Evolutionary conservation across 2,329 filamentous ascomycete species (phyloP).

Genomic region (Didymella segeticola): DNA sequence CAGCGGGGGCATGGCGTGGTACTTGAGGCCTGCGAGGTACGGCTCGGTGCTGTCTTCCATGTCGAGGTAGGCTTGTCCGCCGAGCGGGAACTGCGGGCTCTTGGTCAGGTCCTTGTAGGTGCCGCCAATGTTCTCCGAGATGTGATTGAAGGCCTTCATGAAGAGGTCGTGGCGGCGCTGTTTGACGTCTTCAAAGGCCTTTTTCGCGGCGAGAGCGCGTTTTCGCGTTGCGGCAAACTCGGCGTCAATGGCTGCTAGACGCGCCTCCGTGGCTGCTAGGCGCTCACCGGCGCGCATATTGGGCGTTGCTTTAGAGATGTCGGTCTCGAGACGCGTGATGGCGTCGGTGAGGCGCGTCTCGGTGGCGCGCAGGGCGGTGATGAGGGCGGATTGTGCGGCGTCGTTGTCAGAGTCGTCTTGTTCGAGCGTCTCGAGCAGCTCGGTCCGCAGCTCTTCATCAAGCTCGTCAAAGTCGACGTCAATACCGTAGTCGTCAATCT

Average conservation of each 20-base stretch:
- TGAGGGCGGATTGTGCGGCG: constrained; percentile 25
- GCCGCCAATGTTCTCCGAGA: constrained; percentile 89
- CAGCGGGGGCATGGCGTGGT: constrained; percentile 97
- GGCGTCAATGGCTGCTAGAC: constrained; percentile 82
- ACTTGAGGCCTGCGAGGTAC: constrained; percentile 94
- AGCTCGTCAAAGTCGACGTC: constrained; percentile 83
- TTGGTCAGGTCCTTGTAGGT: constrained; percentile 97
- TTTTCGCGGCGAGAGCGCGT: constrained; percentile 74
- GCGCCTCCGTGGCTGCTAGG: constrained; percentile 81
- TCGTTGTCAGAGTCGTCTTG: constrained; percentile 68
- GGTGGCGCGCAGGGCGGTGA: constrained; percentile 46
- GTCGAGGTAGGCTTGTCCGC: constrained; percentile 86
- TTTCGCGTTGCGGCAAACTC: constrained; percentile 87
- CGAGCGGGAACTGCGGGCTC: constrained; percentile 89
- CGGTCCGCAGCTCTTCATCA: constrained; percentile 73
- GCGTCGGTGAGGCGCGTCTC: constrained; percentile 81
- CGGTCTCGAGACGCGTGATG: constrained; percentile 74
- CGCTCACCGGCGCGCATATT: constrained; percentile 97
- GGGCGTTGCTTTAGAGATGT: constrained; percentile 92
- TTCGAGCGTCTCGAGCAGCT: constrained; percentile 52
- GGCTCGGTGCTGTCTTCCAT: constrained; percentile 97
- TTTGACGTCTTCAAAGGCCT: constrained; percentile 84
- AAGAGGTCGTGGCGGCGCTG: constrained; percentile 86
- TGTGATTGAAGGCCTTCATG: constrained; percentile 93
- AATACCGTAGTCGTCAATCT: constrained; percentile 89